Evolutionary conservation across 768 basidiomycete species (phyloP).

Genomic region (Boletus tomentosulus): DNA sequence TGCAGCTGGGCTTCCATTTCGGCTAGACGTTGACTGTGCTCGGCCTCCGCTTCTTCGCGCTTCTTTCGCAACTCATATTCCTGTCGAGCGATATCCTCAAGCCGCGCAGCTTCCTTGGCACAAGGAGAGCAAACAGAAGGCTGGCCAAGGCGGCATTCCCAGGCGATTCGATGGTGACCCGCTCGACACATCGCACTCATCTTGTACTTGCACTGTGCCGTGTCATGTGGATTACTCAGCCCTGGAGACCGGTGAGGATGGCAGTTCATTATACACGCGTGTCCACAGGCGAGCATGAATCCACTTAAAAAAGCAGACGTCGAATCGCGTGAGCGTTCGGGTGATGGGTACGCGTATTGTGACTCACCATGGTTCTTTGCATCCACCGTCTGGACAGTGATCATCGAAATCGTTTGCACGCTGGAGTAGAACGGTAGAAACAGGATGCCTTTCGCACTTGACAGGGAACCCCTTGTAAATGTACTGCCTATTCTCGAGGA

Average conservation of each 20-base stretch:
- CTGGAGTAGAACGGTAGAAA: conserved; percentile 34
- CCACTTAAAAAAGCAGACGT: conserved; percentile 6
- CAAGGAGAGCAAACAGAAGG: conserved; percentile 43
- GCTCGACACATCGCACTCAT: too few relatives aligned
- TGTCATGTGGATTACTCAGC: conserved; percentile 4
- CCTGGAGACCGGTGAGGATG: conserved; percentile 36
- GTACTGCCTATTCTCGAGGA: conserved; percentile 8
- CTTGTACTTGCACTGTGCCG: conserved; percentile 39
- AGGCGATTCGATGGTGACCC: conserved; percentile 39
- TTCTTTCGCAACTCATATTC: conserved; percentile 38
- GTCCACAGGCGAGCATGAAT: conserved; percentile 23
- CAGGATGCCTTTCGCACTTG: conserved; percentile 51
- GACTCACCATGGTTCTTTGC: conserved; percentile 52
- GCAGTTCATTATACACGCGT: conserved; percentile 57
- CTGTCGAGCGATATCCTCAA: conserved; percentile 34
- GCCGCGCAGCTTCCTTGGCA: conserved; percentile 34
- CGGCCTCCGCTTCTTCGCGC: conserved; percentile 40
- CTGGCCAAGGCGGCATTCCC: conserved; percentile 39
- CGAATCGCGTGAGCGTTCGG: background rate
- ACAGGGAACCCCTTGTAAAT: conserved; percentile 43
- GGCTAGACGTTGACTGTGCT: conserved; percentile 37
- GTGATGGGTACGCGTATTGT: too few relatives aligned
- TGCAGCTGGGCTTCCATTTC: conserved; percentile 40
- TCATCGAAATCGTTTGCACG: conserved; percentile 46
- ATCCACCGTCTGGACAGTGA: conserved; percentile 60